Conservation (phyloP, 257 asterid species). For the Nicotiana noctiflora region DNA sequence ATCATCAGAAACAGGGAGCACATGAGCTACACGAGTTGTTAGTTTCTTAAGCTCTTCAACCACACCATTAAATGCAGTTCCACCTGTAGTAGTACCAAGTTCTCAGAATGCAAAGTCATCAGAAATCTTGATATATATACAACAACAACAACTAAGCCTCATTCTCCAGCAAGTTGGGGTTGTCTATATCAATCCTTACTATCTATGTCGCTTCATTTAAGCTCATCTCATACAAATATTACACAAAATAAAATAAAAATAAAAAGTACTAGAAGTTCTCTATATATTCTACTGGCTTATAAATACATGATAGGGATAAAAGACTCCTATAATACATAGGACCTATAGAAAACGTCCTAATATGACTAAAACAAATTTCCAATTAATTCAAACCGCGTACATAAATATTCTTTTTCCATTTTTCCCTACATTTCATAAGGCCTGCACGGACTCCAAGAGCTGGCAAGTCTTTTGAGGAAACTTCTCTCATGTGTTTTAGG, state of each 20-base stretch:
- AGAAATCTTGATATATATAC: neutral
- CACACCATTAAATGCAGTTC: constrained; percentile 96
- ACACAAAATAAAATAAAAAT: neutral
- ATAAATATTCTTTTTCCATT: neutral
- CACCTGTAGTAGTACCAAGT: constrained; percentile 45
- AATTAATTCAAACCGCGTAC: neutral
- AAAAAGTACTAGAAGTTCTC: neutral
- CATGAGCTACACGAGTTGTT: constrained; percentile 85
- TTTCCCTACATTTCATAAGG: neutral
- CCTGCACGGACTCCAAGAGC: neutral
- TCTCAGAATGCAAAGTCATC: neutral
- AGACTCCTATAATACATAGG: neutral
- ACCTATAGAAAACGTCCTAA: neutral
- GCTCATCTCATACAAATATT: neutral
- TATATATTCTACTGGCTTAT: neutral
- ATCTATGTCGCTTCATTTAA: neutral
- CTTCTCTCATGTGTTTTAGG: neutral
- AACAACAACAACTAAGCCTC: neutral
- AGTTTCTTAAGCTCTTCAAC: constrained; percentile 89
- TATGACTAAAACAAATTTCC: neutral
- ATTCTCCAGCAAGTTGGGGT: neutral
- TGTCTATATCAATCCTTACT: neutral
- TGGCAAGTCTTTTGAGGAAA: neutral
- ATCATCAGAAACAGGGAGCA: constrained; percentile 97
- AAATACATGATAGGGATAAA: neutral